Conservation (phyloP, 352 stramenopile genomes). For the Blastocystis sp. region DNA sequence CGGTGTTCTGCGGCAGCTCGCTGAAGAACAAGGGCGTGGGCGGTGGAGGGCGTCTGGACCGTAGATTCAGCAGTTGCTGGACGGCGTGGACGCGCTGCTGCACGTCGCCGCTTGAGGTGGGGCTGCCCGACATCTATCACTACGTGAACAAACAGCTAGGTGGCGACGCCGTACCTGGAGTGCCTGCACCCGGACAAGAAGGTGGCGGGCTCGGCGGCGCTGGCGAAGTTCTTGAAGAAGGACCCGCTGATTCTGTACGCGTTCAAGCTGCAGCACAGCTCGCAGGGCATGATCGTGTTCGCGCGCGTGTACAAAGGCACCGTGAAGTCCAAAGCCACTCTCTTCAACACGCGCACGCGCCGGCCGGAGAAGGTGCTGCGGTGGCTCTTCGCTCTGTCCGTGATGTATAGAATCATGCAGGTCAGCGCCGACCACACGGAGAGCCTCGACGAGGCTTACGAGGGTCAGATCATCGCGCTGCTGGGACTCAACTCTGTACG, state of each 20-base stretch:
- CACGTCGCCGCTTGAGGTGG: slow-evolving; percentile 85
- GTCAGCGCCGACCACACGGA: slow-evolving; percentile 79
- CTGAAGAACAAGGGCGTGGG: slow-evolving; percentile 91
- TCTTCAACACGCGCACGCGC: slow-evolving; percentile 78
- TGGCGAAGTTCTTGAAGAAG: slow-evolving; percentile 85
- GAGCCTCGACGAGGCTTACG: slow-evolving; percentile 77
- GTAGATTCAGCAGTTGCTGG: slow-evolving; percentile 86
- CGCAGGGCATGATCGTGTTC: slow-evolving; percentile 79
- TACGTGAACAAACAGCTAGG: slow-evolving; percentile 70
- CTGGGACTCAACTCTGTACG: slow-evolving; percentile 77
- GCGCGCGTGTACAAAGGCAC: slow-evolving; percentile 81
- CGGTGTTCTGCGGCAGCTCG: slow-evolving; percentile 58
- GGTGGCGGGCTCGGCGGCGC: slow-evolving; percentile 90
- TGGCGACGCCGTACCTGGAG: slow-evolving; percentile 17
- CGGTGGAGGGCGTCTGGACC: not conserved
- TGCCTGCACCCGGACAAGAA: slow-evolving; percentile 28
- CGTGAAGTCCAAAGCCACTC: slow-evolving; percentile 75
- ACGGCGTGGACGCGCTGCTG: slow-evolving; percentile 93
- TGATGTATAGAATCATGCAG: slow-evolving; percentile 77
- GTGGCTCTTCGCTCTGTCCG: not conserved
- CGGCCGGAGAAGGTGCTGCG: slow-evolving; percentile 13
- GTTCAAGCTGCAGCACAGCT: slow-evolving; percentile 77
- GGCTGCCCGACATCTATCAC: slow-evolving; percentile 72
- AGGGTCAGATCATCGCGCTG: slow-evolving; percentile 79
- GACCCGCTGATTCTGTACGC: slow-evolving; percentile 75